These are phyloP conservation scores for Acacia acuminata DNA, from an alignment of 306 rosid species.

Conservation along the genomic window DNA sequence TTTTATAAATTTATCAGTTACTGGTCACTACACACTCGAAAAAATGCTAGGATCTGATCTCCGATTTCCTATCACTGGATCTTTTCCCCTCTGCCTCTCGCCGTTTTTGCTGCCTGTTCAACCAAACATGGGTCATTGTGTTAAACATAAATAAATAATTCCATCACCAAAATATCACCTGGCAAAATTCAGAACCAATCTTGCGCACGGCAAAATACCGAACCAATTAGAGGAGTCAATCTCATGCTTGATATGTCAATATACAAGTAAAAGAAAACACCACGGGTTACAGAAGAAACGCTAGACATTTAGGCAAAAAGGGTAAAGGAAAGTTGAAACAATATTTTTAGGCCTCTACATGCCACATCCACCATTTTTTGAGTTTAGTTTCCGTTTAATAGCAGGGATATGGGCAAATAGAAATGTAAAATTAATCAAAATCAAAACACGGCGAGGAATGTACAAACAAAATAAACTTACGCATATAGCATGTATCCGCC, in stretches of 20 bases:
- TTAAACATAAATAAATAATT: neutral
- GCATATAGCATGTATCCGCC: slow-evolving; percentile 86
- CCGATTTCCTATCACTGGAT: slow-evolving; percentile 71
- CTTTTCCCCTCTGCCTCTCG: slow-evolving; percentile 92
- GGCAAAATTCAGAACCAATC: neutral
- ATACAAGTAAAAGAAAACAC: neutral
- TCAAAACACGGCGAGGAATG: slow-evolving; percentile 10
- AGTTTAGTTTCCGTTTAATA: slow-evolving; percentile 10
- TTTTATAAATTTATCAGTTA: slow-evolving; percentile 3
- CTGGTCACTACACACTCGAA: slow-evolving; percentile 13
- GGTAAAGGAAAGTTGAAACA: no score
- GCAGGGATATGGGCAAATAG: neutral
- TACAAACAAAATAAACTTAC: slow-evolving; percentile 49
- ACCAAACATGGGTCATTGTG: neutral
- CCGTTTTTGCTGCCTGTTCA: slow-evolving; percentile 72
- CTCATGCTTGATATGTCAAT: neutral
- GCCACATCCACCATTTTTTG: neutral
- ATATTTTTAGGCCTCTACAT: no score
- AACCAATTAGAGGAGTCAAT: neutral
- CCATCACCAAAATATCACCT: neutral
- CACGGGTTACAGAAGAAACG: neutral
- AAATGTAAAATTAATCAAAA: slow-evolving; percentile 13
- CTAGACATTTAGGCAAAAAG: neutral
- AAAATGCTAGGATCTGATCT: slow-evolving; percentile 67
- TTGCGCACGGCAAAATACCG: neutral